Evolutionary conservation across 352 stramenopile genomes (phyloP), one percentile per base, ranked within the genome.

Genomic region (Stephanocyclus meneghinianus): DNA sequence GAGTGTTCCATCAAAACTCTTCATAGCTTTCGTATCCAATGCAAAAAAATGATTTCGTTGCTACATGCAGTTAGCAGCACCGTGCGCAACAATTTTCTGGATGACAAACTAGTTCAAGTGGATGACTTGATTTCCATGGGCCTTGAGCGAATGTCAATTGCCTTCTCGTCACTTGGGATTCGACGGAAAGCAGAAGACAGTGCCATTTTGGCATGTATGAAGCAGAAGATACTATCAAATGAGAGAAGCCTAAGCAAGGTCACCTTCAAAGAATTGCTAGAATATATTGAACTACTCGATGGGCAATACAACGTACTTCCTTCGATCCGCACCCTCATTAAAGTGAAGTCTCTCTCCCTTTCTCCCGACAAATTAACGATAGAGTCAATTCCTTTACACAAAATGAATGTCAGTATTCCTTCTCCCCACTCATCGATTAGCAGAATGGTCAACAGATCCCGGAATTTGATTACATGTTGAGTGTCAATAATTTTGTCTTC

Each of bases 101-200:
- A 75, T 37, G 74, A 81, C 56, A 60, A 62, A 48, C 13, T 56
- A 29, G 47, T 76, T 47, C 62, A 80, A 71, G 47, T 78, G 16
- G 62, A 85, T 45, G 72, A 85, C 40, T 56, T 81, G 13, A 21
- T 76, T 18, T 42, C 56, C 15, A 70, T 71, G 35, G 62, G 72
- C 42, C 76, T 76, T 18, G 78, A 81, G 37, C 30, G 50, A n/a
- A 69, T 79, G 18, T 71, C 78, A 57, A n/a, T 55, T 61, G 67
- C 78, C 29, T 81, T 66, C 64, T 74, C 29, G 5, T 57, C 50
- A 2, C 63, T 79, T 29, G 78, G 78, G 42, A 73, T 78, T 29
- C 60, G 72, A 71, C 75, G 73, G 53, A 85, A 85, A 81, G 72
- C 78, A 42, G 78, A 85, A 73, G 78, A 85, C 53, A 55, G 60